Conservation (phyloP, 225 moss, liverwort and hornwort species). For the Polytrichum formosum region DNA sequence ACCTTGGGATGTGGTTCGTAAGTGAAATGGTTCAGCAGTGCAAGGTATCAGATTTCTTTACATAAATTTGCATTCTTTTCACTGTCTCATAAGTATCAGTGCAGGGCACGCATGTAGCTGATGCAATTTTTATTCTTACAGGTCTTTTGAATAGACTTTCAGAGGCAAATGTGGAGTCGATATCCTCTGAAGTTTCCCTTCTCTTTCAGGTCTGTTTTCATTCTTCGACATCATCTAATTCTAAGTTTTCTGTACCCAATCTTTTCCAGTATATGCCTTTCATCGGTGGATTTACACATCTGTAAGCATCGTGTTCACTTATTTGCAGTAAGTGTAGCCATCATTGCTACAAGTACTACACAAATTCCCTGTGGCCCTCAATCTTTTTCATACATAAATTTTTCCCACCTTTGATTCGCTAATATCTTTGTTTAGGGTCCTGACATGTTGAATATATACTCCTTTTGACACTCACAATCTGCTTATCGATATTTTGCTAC, state of each 20-base stretch:
- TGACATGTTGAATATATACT: too few species aligned
- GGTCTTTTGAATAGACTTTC: conserved; percentile 92
- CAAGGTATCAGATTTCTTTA: background rate
- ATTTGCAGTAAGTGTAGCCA: background rate
- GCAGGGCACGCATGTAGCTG: background rate
- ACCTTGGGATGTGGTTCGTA: too few species aligned
- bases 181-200: conserved; percentile 77
- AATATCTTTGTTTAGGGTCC: too few species aligned
- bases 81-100: background rate
- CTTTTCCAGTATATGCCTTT: background rate
- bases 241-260: background rate
- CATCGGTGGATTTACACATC: background rate
- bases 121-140: conserved; percentile 20
- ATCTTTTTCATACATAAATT: background rate
- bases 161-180: conserved; percentile 91
- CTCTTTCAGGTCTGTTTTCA: conserved; percentile 69
- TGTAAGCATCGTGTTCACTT: background rate
- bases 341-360: background rate
- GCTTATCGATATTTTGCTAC: too few species aligned
- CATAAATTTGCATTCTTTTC: background rate
- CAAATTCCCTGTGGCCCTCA: too few species aligned
- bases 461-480: too few species aligned
- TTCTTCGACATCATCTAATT: background rate
- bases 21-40: background rate
- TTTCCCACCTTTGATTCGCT: background rate